These are phyloP conservation scores for Starmera dryadoides DNA, from an alignment of 805 yeast species.

Conservation along the genomic window DNA sequence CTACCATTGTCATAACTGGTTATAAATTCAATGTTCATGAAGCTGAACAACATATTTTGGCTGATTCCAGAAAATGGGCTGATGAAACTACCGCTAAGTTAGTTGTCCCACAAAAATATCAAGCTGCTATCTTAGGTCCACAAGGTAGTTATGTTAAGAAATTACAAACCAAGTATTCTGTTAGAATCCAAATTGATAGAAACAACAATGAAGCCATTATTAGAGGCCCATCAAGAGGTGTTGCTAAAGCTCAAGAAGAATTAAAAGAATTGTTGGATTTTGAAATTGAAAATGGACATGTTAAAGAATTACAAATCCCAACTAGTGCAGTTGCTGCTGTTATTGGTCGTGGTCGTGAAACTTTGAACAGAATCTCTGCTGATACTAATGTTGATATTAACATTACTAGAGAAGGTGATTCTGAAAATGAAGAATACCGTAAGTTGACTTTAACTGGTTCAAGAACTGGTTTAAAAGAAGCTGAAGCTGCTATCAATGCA, in stretches of 20 bases:
- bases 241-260: conserved; percentile 75
- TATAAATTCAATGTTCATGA: conserved; percentile 70
- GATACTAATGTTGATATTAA: conserved; percentile 46
- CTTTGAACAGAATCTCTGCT: conserved; percentile 72
- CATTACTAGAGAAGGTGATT: conserved; percentile 35
- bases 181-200: conserved; percentile 69
- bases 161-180: conserved; percentile 82
- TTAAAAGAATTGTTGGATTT: conserved; percentile 74
- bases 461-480: conserved; percentile 64
- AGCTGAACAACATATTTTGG: conserved; percentile 51
- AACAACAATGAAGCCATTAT: conserved; percentile 54
- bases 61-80: conserved; percentile 66
- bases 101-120: conserved; percentile 69
- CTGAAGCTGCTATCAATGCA: conserved; percentile 51
- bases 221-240: conserved; percentile 89
- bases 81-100: conserved; percentile 69
- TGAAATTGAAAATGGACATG: conserved; percentile 80
- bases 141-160: conserved; percentile 76
- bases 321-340: conserved; percentile 70
- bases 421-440: conserved; percentile 41
- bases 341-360: conserved; percentile 86
- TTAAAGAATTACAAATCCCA: conserved; percentile 60
- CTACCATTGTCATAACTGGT: conserved; percentile 63
- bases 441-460: conserved; percentile 75
- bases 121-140: conserved; percentile 77